Evolutionary conservation across 2,329 filamentous ascomycete genomes (phyloP).

Genomic region (Penicillium sp.): DNA sequence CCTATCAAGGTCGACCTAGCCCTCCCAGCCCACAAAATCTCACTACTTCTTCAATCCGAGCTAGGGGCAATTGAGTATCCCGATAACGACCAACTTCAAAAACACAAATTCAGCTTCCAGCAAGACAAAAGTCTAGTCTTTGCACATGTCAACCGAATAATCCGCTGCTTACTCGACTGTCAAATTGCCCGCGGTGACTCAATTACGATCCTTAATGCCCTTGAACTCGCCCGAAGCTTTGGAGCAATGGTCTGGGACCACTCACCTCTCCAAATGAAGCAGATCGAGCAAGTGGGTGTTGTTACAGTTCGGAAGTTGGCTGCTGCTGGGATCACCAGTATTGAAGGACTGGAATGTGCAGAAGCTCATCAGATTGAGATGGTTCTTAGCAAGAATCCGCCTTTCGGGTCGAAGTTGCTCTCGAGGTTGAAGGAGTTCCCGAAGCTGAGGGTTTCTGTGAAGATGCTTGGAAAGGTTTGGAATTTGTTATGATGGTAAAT

Average conservation of each 20-base stretch:
- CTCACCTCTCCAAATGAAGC: slow-evolving; percentile 74
- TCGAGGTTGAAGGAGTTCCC: slow-evolving; percentile 70
- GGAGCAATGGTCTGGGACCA: slow-evolving; percentile 79
- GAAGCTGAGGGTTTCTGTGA: slow-evolving; percentile 57
- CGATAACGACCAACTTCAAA: slow-evolving; percentile 57
- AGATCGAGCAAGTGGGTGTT: slow-evolving; percentile 75
- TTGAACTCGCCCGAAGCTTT: slow-evolving; percentile 77
- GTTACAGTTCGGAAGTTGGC: slow-evolving; percentile 74
- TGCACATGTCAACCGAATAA: slow-evolving; percentile 66
- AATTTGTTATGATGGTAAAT: slow-evolving; percentile 29
- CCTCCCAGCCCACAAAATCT: slow-evolving; percentile 70
- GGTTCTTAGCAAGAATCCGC: slow-evolving; percentile 74
- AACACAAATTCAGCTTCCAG: slow-evolving; percentile 56
- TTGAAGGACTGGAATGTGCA: slow-evolving; percentile 66
- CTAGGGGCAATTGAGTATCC: slow-evolving; percentile 67
- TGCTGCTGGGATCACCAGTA: slow-evolving; percentile 66
- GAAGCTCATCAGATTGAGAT: slow-evolving; percentile 74
- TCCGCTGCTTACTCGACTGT: slow-evolving; percentile 76
- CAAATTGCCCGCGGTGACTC: slow-evolving; percentile 65
- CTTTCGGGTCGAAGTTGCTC: slow-evolving; percentile 72
- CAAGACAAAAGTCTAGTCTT: slow-evolving; percentile 66
- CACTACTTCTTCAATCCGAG: slow-evolving; percentile 72
- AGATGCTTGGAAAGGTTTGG: slow-evolving; percentile 50
- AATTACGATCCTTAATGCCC: slow-evolving; percentile 63
- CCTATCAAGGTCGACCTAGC: slow-evolving; percentile 68